phyloP scores from a whole-genome alignment of 257 asterid species.

The Henckelia pumila region DNA sequence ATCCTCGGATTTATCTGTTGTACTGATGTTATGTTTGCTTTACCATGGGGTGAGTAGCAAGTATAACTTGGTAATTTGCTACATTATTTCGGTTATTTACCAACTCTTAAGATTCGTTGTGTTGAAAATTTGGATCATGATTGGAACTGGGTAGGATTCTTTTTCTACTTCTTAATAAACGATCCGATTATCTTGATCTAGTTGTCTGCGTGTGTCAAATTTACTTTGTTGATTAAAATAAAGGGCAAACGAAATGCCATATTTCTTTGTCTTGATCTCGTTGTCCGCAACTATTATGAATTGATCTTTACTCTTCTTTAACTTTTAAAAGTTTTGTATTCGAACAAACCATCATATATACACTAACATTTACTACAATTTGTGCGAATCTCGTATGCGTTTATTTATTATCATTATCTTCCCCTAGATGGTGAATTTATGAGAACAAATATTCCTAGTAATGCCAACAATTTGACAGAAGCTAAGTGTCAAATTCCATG shows the following conservation, averaged over 20 bases:
- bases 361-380: too few species aligned
- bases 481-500: not conserved
- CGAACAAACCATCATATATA: not conserved
- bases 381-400: not conserved
- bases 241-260: too few species aligned
- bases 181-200: not conserved
- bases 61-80: not conserved
- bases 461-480: not conserved
- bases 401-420: too few species aligned
- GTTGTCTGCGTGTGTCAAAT: too few species aligned
- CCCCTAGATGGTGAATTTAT: too few species aligned
- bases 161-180: too few species aligned
- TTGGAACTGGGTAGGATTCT: not conserved
- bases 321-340: not conserved
- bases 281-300: too few species aligned
- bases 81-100: not conserved
- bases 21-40: not conserved
- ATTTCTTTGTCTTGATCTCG: too few species aligned
- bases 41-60: not conserved
- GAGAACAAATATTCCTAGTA: not conserved
- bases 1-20: slow-evolving; percentile 15
- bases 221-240: too few species aligned
- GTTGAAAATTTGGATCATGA: not conserved
- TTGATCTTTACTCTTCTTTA: too few species aligned
- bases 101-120: not conserved